Percentiles rank a stretch among this genome's conserved stretches.
Evolutionary conservation across 2,329 filamentous ascomycete species (phyloP).

Genomic region (Cercospora sp.): DNA sequence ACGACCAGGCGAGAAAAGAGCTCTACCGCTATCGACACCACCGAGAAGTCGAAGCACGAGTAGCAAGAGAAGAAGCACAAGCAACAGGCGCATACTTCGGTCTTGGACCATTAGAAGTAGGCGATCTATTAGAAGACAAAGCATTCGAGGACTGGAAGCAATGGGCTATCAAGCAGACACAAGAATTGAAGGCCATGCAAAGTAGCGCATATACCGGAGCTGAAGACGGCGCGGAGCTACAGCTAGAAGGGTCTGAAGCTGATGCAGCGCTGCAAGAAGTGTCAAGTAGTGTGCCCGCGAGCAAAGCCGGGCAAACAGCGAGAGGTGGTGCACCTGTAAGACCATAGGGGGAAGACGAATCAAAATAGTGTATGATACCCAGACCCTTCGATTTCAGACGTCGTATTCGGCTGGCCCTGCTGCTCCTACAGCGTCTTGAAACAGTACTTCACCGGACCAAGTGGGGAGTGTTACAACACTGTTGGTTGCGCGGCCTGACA

Average conservation of each 20-base stretch:
- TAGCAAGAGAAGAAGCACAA: slow-evolving; percentile 84
- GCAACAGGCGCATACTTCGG: slow-evolving; percentile 88
- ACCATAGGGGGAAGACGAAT: slow-evolving; percentile 28
- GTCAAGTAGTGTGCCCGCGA: slow-evolving; percentile 35
- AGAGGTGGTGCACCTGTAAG: slow-evolving; percentile 42
- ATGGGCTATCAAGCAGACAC: slow-evolving; percentile 65
- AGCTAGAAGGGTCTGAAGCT: slow-evolving; percentile 35
- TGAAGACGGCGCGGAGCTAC: slow-evolving; percentile 37
- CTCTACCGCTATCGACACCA: slow-evolving; percentile 83
- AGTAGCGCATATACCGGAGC: slow-evolving; percentile 47
- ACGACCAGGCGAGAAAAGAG: slow-evolving; percentile 83
- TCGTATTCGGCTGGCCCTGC: not conserved
- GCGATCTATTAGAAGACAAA: slow-evolving; percentile 78
- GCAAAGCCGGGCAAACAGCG: slow-evolving; percentile 39
- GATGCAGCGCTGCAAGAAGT: slow-evolving; percentile 43
- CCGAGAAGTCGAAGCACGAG: slow-evolving; percentile 77
- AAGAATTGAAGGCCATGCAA: slow-evolving; percentile 49
- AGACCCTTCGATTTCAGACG: not conserved
- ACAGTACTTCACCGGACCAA: too few relatives aligned
- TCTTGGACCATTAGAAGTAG: slow-evolving; percentile 69
- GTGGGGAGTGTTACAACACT: too few relatives aligned
- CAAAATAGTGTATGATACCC: slow-evolving; percentile 20
- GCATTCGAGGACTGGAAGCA: slow-evolving; percentile 81
- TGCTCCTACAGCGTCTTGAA: not conserved
- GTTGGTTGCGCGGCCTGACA: too few relatives aligned